Percentiles rank a stretch among this genome's conserved stretches.
Conservation (phyloP, 805 yeast species). For the Wickerhamiella domercqiae region DNA sequence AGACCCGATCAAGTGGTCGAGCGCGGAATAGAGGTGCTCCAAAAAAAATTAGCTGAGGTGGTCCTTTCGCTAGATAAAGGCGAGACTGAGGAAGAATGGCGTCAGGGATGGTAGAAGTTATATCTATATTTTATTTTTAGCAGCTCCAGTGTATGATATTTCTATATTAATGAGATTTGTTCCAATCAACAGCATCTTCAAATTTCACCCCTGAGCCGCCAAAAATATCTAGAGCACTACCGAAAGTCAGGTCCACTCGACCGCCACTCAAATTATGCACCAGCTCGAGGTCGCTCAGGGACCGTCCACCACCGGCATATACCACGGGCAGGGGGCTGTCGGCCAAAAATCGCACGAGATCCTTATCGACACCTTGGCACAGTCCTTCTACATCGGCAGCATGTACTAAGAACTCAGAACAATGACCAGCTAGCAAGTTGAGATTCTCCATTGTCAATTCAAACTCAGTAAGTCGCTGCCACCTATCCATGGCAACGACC, state of each 20-base stretch:
- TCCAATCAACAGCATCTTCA: slow-evolving; percentile 66
- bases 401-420: slow-evolving; percentile 81
- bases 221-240: slow-evolving; percentile 85
- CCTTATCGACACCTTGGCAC: slow-evolving; percentile 81
- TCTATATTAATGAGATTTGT: slow-evolving; percentile 19
- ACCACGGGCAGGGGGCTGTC: slow-evolving; percentile 57
- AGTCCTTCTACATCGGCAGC: slow-evolving; percentile 99
- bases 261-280: slow-evolving; percentile 61
- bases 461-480: slow-evolving; percentile 79
- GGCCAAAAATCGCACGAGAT: slow-evolving; percentile 53
- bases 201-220: slow-evolving; percentile 77
- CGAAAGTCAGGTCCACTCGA: slow-evolving; percentile 80
- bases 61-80: slow-evolving; percentile 45
- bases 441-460: slow-evolving; percentile 42
- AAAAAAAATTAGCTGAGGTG: slow-evolving; percentile 79
- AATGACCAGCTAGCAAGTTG: slow-evolving; percentile 39
- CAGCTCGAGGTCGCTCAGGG: slow-evolving; percentile 46
- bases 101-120: slow-evolving; percentile 7
- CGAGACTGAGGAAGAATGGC: slow-evolving; percentile 17
- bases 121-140: not conserved
- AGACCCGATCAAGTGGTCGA: slow-evolving; percentile 80
- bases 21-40: slow-evolving; percentile 71
- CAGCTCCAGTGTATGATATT: not conserved
- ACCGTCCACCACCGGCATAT: slow-evolving; percentile 94
- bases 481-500: slow-evolving; percentile 95